Percentiles rank a stretch among this genome's conserved stretches.
phyloP scores from a whole-genome alignment of 306 rosid species.

The Cicer bijugum region DNA sequence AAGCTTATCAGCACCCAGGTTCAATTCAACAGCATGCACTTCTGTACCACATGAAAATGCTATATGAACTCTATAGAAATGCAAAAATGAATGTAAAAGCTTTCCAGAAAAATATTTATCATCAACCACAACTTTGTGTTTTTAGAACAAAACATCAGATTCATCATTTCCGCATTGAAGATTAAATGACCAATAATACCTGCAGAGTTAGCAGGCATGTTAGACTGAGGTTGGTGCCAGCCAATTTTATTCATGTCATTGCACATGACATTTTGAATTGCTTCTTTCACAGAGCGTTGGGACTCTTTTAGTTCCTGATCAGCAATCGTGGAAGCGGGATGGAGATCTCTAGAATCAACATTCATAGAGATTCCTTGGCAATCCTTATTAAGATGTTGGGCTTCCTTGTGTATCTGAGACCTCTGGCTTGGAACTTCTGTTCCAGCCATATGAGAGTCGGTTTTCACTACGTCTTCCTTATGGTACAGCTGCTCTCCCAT shows the following conservation, averaged over 20 bases:
- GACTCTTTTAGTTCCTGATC: too few relatives aligned
- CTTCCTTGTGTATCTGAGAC: conserved; percentile 39
- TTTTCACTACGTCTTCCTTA: conserved; percentile 35
- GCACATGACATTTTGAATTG: too few relatives aligned
- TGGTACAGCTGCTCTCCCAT: conserved; percentile 42
- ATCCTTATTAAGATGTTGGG: conserved; percentile 44
- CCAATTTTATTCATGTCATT: too few relatives aligned
- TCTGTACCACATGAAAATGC: conserved; percentile 41
- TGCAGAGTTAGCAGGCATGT: too few relatives aligned
- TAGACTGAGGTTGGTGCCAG: too few relatives aligned
- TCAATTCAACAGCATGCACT: conserved; percentile 40
- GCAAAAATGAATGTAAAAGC: conserved; percentile 34
- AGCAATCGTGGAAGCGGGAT: conserved; percentile 39
- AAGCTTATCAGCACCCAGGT: conserved; percentile 49
- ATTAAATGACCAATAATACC: neutral
- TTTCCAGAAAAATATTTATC: conserved; percentile 23
- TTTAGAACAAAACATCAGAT: conserved; percentile 35
- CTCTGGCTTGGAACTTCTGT: conserved; percentile 45
- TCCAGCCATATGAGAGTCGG: conserved; percentile 44
- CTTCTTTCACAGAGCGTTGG: too few relatives aligned
- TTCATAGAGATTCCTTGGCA: conserved; percentile 43
- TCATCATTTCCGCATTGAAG: conserved; percentile 19
- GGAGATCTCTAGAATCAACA: conserved; percentile 42
- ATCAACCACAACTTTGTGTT: conserved; percentile 25
- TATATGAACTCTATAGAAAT: conserved; percentile 40